These are phyloP conservation scores for Lolium multiflorum DNA, from an alignment of 176 grass and related monocot species.

Conservation along the genomic window DNA sequence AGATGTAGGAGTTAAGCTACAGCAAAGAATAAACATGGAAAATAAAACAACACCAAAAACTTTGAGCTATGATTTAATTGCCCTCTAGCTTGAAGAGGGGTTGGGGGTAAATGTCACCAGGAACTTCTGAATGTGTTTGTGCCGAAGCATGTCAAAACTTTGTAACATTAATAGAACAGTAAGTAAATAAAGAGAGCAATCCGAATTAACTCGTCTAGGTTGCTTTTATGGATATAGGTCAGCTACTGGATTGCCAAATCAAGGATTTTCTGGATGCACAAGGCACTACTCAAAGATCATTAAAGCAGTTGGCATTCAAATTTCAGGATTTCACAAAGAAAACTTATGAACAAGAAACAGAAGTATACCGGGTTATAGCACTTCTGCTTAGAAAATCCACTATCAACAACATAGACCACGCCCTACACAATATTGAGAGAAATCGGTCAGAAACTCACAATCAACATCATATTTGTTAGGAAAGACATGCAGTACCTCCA, in stretches of 20 bases:
- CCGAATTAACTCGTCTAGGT: conserved; percentile 12
- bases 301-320: neutral
- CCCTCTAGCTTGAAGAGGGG: neutral
- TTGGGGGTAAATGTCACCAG: neutral
- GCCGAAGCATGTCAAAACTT: neutral
- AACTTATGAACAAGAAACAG: conserved; percentile 11
- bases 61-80: conserved; percentile 16
- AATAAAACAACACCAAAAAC: neutral
- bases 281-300: conserved; percentile 26
- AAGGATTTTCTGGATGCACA: conserved; percentile 15
- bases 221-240: conserved; percentile 13
- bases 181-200: neutral
- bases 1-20: conserved; percentile 9
- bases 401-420: conserved; percentile 90
- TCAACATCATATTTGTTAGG: conserved; percentile 10
- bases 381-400: conserved; percentile 97
- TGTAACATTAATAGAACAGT: neutral
- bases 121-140: neutral
- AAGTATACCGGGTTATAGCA: conserved; percentile 92
- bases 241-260: conserved; percentile 9
- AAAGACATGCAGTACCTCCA: conserved; percentile 67
- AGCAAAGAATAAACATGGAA: conserved; percentile 19
- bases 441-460: conserved; percentile 32
- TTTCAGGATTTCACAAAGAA: conserved; percentile 7
- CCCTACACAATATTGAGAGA: conserved; percentile 59